phyloP scores from a whole-genome alignment of 2,329 filamentous ascomycete genomes.

The Amesomyces nigricolor region DNA sequence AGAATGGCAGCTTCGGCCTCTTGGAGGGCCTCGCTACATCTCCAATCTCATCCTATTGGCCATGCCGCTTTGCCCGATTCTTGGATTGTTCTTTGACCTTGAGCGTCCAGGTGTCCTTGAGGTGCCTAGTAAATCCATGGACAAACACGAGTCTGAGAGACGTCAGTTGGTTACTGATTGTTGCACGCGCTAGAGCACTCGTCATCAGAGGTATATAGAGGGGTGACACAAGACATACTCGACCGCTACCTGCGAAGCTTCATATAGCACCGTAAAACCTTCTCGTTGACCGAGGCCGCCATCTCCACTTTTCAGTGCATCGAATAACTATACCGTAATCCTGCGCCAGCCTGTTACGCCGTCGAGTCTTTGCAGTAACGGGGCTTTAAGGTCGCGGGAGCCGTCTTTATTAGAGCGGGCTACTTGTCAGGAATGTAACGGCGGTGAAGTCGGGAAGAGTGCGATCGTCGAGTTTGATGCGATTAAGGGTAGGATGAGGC shows the following conservation, averaged over 20 bases:
- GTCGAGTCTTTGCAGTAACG: background rate
- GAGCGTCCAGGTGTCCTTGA: conserved; percentile 19
- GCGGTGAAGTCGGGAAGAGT: background rate
- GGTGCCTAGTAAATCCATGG: conserved; percentile 24
- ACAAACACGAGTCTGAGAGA: conserved; percentile 15
- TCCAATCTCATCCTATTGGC: background rate
- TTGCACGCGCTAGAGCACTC: too few species aligned
- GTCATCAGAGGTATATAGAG: too few species aligned
- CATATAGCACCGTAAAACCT: too few species aligned
- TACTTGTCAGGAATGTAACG: background rate
- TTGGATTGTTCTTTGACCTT: background rate
- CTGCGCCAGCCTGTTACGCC: background rate
- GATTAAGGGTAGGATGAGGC: background rate
- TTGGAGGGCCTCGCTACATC: background rate
- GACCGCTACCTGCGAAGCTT: too few species aligned
- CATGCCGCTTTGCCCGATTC: background rate
- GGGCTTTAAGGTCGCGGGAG: background rate
- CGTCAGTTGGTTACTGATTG: too few species aligned
- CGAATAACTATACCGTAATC: background rate
- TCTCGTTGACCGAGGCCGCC: too few species aligned
- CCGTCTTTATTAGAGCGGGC: background rate
- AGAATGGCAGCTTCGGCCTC: too few species aligned
- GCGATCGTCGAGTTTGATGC: too few species aligned
- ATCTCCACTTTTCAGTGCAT: too few species aligned
- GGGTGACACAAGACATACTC: too few species aligned